These are phyloP conservation scores for Mentha longifolia DNA, from an alignment of 257 asterid species.

Conservation along the genomic window DNA sequence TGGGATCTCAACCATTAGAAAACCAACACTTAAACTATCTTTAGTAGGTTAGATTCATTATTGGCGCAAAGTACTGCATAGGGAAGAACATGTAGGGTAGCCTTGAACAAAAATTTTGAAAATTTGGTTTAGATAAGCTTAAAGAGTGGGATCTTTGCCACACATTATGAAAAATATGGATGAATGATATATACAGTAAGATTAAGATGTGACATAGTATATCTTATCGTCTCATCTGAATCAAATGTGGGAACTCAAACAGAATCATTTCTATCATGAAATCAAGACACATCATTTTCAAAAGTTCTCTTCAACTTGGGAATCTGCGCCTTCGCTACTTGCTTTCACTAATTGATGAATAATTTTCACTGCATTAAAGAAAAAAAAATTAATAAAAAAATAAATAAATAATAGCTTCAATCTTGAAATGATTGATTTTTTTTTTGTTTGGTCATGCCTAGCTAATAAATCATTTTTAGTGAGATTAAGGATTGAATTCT, in stretches of 20 bases:
- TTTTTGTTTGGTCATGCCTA: neutral
- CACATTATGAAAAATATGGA: constrained; percentile 1
- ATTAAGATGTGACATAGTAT: constrained; percentile 31
- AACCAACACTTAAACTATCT: constrained; percentile 3
- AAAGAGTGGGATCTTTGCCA: constrained; percentile 12
- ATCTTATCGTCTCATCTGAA: constrained; percentile 35
- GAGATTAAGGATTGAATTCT: neutral
- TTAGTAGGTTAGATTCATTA: constrained; percentile 1
- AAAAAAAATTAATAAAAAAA: too few relatives aligned
- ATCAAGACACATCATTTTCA: neutral
- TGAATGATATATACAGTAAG: neutral
- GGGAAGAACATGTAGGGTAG: neutral
- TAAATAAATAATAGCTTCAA: neutral
- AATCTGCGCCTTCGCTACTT: neutral
- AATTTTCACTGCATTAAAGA: neutral
- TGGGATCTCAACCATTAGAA: constrained; percentile 4
- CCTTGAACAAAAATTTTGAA: neutral
- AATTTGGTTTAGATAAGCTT: constrained; percentile 32
- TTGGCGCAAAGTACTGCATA: constrained; percentile 17
- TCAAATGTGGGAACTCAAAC: constrained; percentile 29
- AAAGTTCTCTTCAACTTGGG: neutral
- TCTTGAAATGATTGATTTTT: neutral
- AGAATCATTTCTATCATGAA: constrained; percentile 33
- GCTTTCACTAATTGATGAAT: constrained; percentile 11
- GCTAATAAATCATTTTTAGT: neutral